Base-by-base conservation (phyloP, 176 grass and related monocot species). In the Chloris gayana region DNA sequence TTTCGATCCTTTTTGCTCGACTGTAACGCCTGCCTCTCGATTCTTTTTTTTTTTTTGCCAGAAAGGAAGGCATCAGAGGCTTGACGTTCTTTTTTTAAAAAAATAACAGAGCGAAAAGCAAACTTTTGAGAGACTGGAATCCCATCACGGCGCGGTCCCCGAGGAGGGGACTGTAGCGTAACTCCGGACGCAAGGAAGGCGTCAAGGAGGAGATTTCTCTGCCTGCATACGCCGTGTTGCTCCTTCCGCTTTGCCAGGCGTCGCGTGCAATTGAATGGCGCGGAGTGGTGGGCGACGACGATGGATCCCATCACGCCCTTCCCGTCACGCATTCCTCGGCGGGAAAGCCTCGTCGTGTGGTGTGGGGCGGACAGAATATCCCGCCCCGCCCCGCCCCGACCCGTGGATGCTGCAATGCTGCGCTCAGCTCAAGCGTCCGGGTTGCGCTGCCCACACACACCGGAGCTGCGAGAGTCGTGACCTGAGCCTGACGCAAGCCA, bases 311-410 rank as follows among this genome's bases (percentile, higher is more conserved):
- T 82, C 85, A 64, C 32, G 39, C 9, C 81, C 45, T 88, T 80
- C 76, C 64, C 64, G 54, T 85, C 87, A 89, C 82, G 82, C 87
- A 45, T 89, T 89, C 87, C 77, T 72, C 87, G 82, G 71, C 82
- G 82, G 71, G 77, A 81, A 89, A 85, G 13, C 42, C 76, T 85
- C 76, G 75, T 44, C 39, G 41, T 69, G 57, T 44, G 53, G 41
- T 69, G 57, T 19, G 47, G 7, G 14, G n/a, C 29, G 9, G 26
- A 37, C 42, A 24, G 79, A 82, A 83, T 83, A 87, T 87, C 85
- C 85, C 58, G 31, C 29, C n/a, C n/a, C n/a, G n/a, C n/a, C n/a
- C n/a, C n/a, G n/a, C n/a, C n/a, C n/a, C n/a, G 59, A 6, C 42
- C 7, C 38, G n/a, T 62, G 77, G 29, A 59, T 74, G 50, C 70